Base-by-base conservation (phyloP, 2,329 filamentous ascomycete species). In the Alternaria viburni region DNA sequence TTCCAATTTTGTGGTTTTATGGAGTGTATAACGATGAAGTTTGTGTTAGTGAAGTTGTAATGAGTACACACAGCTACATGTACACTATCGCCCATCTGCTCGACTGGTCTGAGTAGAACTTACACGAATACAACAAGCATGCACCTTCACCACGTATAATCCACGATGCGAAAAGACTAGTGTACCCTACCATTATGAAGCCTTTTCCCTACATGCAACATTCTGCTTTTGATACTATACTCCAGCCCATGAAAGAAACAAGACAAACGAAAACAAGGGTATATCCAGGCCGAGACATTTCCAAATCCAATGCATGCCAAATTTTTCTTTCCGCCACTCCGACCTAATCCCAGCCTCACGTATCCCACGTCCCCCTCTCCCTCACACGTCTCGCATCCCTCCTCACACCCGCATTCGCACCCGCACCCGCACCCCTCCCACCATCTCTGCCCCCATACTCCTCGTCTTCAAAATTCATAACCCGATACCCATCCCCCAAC, bases 291-390 rank as follows among this genome's bases (percentile, higher is more conserved):
- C 28, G n/a, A 51, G 30, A 32, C 1, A 32, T 7, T 32, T 32
- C 30, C 30, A 10, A 30, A 32, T 19, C 49, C 13, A 21, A 15
- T 12, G 13, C 17, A 23, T 51, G 17, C 47, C 47, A 54, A 11
- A 26, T 28, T 26, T 15, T 46, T 2, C 55, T 8, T 25, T 36
- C 47, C 17, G 9, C n/a, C 15, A n/a, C 32, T 10, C 15, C n/a
- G 15, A 41, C n/a, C 36, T 11, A 26, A 17, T 5, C 43, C n/a
- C 43, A 23, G 4, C 6, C 7, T 50, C 46, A 26, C 11, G 9
- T 30, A 41, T 60, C 46, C 61, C 59, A 61, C 25, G 58, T 59
- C 46, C 59, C 56, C 54, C 64, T 64, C 30, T 67, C 68, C 49
- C 62, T 59, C 45, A 62, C 19, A 13, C 57, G 17, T 45, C 63